Conservation (phyloP, 371 early-diverging fungal genomes). For the Mortierella sp. region DNA sequence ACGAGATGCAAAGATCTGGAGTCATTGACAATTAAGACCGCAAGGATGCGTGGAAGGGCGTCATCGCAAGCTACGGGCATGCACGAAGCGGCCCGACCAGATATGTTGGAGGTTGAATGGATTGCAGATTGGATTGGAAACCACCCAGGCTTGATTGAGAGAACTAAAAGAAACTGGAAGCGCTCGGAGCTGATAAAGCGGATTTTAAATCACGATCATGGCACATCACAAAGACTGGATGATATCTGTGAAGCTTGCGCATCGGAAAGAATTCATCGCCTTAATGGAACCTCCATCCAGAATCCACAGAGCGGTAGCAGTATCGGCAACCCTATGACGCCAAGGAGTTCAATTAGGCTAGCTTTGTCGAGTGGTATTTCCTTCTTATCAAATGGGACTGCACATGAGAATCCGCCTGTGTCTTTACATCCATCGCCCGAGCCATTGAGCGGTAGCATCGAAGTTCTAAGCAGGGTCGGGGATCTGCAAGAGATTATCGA, state of each 20-base stretch:
- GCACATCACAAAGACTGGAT: background rate
- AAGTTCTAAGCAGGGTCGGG: background rate
- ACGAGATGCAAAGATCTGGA: background rate
- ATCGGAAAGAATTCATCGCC: background rate
- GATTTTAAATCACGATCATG: background rate
- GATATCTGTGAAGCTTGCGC: constrained; percentile 1
- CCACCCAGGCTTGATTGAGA: background rate
- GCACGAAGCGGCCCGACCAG: background rate
- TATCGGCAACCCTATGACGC: background rate
- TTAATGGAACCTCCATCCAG: background rate
- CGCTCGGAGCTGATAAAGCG: background rate
- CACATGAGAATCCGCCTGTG: background rate
- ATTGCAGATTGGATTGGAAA: background rate
- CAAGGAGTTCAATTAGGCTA: background rate
- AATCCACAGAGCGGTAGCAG: background rate
- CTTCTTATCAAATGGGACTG: background rate
- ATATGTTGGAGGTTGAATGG: background rate
- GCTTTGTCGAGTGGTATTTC: background rate
- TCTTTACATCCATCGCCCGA: background rate
- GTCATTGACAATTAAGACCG: background rate
- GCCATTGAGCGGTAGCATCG: background rate
- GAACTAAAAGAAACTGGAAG: background rate
- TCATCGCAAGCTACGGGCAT: background rate
- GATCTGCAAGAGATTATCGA: background rate
- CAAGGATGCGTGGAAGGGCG: background rate